phyloP scores from a whole-genome alignment of 306 rosid species.

The Quercus mongolica region DNA sequence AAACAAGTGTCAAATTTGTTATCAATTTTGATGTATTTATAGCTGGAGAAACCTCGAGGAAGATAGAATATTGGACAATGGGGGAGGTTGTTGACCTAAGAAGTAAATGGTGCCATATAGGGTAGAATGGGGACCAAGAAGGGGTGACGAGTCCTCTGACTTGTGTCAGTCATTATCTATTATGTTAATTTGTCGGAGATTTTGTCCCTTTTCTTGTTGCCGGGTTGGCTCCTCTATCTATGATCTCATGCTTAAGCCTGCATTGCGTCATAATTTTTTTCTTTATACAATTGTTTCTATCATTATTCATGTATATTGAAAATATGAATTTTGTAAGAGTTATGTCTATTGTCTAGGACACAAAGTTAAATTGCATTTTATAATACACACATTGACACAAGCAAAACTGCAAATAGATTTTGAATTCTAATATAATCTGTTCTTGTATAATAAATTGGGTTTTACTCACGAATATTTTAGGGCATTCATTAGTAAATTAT shows the following conservation, averaged over 20 bases:
- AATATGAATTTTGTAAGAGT: too few species aligned
- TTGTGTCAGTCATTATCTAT: constrained; percentile 14
- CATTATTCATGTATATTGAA: not conserved
- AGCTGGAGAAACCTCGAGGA: not conserved
- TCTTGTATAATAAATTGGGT: too few species aligned
- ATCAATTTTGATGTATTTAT: too few species aligned
- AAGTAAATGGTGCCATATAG: not conserved
- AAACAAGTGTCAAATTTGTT: too few species aligned
- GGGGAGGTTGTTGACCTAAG: constrained; percentile 33
- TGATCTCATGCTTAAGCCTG: constrained; percentile 33
- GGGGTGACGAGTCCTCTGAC: constrained; percentile 31
- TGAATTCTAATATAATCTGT: too few species aligned
- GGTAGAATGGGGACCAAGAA: constrained; percentile 1
- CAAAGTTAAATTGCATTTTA: too few species aligned
- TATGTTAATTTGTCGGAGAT: not conserved
- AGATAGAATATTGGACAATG: constrained; percentile 16
- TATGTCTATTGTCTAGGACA: too few species aligned
- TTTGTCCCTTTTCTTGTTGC: constrained; percentile 14
- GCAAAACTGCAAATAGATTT: too few species aligned
- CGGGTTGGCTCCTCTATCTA: constrained; percentile 13
- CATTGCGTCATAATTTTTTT: constrained; percentile 10
- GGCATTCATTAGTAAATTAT: accelerated
- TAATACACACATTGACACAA: not conserved
- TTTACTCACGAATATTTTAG: too few species aligned
- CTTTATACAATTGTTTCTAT: not conserved